phyloP scores from a whole-genome alignment of 148 eudicot species.

The Camellia sinensis region DNA sequence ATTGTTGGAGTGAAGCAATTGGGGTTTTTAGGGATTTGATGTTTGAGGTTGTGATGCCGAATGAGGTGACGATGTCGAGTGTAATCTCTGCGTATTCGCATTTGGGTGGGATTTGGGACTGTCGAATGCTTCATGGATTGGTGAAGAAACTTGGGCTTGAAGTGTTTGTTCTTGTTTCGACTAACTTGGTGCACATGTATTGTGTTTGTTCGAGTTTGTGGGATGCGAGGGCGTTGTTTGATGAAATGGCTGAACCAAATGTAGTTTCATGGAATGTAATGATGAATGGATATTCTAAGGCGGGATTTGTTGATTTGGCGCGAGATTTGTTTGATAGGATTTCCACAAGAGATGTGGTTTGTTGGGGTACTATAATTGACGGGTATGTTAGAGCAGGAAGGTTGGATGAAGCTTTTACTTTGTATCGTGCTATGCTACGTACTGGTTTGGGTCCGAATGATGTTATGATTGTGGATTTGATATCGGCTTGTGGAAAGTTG shows the following conservation, averaged over 20 bases:
- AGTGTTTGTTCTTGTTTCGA: constrained; percentile 50
- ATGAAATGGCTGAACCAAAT: constrained; percentile 65
- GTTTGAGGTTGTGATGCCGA: constrained; percentile 51
- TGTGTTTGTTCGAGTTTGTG: constrained; percentile 46
- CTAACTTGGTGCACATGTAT: constrained; percentile 70
- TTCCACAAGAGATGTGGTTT: constrained; percentile 63
- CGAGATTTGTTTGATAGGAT: constrained; percentile 63
- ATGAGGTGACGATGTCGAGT: constrained; percentile 72
- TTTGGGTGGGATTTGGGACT: constrained; percentile 41
- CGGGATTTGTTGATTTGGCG: constrained; percentile 45
- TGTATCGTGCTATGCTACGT: constrained; percentile 58
- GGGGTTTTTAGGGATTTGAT: constrained; percentile 65
- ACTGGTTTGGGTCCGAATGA: constrained; percentile 61
- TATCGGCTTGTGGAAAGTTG: constrained; percentile 63
- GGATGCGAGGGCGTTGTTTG: constrained; percentile 58
- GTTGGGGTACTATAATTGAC: constrained; percentile 84
- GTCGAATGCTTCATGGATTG: constrained; percentile 51
- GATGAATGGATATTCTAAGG: constrained; percentile 85
- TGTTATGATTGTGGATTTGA: constrained; percentile 73
- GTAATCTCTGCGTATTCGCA: constrained; percentile 58
- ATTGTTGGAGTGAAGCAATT: constrained; percentile 46
- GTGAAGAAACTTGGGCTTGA: constrained; percentile 58
- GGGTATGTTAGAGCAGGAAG: constrained; percentile 50
- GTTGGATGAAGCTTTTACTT: constrained; percentile 53
- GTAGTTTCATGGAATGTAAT: constrained; percentile 84